phyloP scores from a whole-genome alignment of 2,329 filamentous ascomycete genomes.

The Epichloe elymi region DNA sequence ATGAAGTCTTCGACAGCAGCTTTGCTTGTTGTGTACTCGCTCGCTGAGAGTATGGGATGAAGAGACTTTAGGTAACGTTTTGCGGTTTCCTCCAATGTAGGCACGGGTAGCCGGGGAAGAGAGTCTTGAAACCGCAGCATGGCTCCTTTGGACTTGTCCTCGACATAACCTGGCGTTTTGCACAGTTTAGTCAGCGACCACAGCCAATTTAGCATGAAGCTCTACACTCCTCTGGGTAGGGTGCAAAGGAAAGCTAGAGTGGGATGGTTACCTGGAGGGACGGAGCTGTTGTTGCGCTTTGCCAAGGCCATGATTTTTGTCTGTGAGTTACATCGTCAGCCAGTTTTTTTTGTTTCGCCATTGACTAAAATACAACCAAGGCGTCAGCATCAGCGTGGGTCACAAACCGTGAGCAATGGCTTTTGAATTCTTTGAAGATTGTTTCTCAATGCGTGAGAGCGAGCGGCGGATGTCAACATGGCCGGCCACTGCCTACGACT shows the following conservation, averaged over 20 bases:
- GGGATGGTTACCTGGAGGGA: constrained; percentile 31
- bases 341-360: background rate
- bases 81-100: constrained; percentile 70
- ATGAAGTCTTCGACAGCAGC: constrained; percentile 82
- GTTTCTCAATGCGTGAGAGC: constrained; percentile 21
- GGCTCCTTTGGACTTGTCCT: constrained; percentile 64
- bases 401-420: constrained; percentile 7
- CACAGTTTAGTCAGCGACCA: background rate
- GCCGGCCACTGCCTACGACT: constrained; percentile 10
- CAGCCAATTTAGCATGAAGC: background rate
- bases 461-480: constrained; percentile 23
- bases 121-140: constrained; percentile 82
- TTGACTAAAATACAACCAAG: background rate
- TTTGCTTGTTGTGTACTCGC: constrained; percentile 60
- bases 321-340: constrained; percentile 4
- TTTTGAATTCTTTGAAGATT: constrained; percentile 19
- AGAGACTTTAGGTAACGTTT: constrained; percentile 70
- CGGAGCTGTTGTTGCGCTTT: constrained; percentile 44
- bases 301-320: constrained; percentile 35
- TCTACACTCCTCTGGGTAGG: background rate
- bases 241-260: background rate
- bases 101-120: constrained; percentile 67
- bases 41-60: constrained; percentile 55
- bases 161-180: constrained; percentile 55
- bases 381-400: background rate